These are phyloP conservation scores for Diaporthe citri DNA, from an alignment of 2,329 filamentous ascomycete genomes.

Conservation along the genomic window DNA sequence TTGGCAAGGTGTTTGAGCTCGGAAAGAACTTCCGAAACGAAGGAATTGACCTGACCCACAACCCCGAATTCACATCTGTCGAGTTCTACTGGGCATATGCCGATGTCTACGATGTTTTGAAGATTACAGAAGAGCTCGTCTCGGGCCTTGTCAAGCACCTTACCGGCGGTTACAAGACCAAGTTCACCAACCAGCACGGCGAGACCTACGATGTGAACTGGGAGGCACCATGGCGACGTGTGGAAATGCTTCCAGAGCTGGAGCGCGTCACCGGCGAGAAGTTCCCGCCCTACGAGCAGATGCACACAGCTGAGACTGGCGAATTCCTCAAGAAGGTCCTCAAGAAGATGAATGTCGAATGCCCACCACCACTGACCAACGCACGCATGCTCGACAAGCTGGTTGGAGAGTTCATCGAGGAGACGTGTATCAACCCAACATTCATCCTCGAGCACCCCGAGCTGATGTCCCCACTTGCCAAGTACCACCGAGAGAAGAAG, in stretches of 20 bases:
- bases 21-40: constrained; percentile 97
- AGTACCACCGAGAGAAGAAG: constrained; percentile 85
- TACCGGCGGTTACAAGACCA: constrained; percentile 86
- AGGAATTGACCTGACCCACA: constrained; percentile 92
- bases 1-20: constrained; percentile 95
- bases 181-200: constrained; percentile 87
- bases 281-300: constrained; percentile 89
- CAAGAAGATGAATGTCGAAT: constrained; percentile 92
- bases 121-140: constrained; percentile 92
- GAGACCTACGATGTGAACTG: constrained; percentile 95
- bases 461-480: constrained; percentile 96
- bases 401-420: constrained; percentile 93
- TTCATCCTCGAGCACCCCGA: constrained; percentile 85
- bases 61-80: constrained; percentile 97
- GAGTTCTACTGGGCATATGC: constrained; percentile 98
- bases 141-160: constrained; percentile 89
- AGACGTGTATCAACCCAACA: constrained; percentile 92
- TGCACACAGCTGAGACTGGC: constrained; percentile 91
- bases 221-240: constrained; percentile 91
- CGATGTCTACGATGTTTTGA: constrained; percentile 91
- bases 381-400: constrained; percentile 97
- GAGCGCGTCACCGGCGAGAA: constrained; percentile 92
- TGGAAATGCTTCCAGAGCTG: constrained; percentile 95
- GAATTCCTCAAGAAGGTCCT: constrained; percentile 87
- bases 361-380: constrained; percentile 90